Conservation (phyloP, 305 asterid genomes). For the Solanum chacoense region DNA sequence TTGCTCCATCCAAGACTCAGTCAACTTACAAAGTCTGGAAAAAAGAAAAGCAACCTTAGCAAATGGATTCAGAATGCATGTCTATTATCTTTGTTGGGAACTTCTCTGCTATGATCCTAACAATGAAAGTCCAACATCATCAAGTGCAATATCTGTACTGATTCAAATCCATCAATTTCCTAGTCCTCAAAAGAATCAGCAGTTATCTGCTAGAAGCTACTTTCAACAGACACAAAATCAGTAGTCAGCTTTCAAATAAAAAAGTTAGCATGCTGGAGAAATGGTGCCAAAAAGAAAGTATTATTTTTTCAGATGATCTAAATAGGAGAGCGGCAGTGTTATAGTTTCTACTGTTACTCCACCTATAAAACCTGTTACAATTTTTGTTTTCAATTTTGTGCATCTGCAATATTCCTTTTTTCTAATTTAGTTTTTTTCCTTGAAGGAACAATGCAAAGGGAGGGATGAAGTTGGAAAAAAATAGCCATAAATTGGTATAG, state of each 20-base stretch:
- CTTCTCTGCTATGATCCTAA: neutral
- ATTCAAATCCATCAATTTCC: neutral
- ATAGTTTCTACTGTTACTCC: neutral
- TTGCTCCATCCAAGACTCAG: conserved; percentile 93
- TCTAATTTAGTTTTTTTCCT: neutral
- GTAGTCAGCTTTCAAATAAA: neutral
- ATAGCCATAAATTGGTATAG: neutral
- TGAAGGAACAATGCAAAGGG: neutral
- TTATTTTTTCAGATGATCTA: neutral
- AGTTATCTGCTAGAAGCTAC: neutral
- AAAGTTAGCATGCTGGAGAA: neutral
- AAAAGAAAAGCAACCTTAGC: conserved; percentile 18
- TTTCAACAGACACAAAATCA: neutral
- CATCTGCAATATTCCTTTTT: neutral
- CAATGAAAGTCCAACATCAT: neutral
- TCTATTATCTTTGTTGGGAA: neutral
- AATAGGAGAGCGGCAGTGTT: neutral
- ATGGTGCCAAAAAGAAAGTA: neutral
- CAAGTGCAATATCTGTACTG: neutral
- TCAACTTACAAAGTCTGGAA: conserved; percentile 73
- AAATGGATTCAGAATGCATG: conserved; percentile 3
- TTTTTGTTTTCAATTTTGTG: neutral
- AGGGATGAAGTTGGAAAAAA: neutral
- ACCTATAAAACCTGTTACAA: neutral
- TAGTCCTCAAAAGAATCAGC: neutral